These are phyloP conservation scores for Nematodospora anomalae DNA, from an alignment of 1,139 yeast genomes.

Conservation along the genomic window DNA sequence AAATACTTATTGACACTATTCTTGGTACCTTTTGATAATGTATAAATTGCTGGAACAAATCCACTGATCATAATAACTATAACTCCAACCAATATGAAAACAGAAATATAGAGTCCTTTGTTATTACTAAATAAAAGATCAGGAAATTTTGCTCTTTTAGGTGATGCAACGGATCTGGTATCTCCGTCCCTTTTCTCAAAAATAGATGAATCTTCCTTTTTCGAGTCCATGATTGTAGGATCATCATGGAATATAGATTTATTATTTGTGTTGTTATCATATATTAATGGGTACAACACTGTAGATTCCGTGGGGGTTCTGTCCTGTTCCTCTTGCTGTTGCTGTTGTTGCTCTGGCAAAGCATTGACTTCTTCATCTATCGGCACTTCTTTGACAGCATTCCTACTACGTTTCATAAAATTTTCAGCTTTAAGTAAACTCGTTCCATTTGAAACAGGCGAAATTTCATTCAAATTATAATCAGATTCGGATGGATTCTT, in stretches of 20 bases:
- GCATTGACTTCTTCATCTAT: slow-evolving; percentile 1
- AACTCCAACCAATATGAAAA: slow-evolving; percentile 12
- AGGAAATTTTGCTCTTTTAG: neutral
- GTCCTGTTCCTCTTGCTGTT: neutral
- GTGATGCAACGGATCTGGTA: slow-evolving; percentile 1
- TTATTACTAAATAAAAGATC: slow-evolving; percentile 1
- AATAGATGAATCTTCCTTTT: slow-evolving; percentile 1
- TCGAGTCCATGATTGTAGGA: neutral
- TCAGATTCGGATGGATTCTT: slow-evolving; percentile 12
- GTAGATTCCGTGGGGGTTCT: slow-evolving; percentile 2
- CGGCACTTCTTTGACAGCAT: neutral
- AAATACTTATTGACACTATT: slow-evolving; percentile 21
- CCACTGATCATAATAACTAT: slow-evolving; percentile 19
- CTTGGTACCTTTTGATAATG: slow-evolving; percentile 24
- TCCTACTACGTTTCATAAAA: neutral
- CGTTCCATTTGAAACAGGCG: slow-evolving; percentile 17
- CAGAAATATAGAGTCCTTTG: slow-evolving; percentile 1
- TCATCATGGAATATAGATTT: slow-evolving; percentile 6
- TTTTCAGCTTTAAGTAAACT: slow-evolving; percentile 2
- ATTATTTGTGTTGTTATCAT: neutral
- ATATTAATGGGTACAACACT: slow-evolving; percentile 5
- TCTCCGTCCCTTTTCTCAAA: neutral
- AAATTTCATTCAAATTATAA: slow-evolving; percentile 17
- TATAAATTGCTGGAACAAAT: slow-evolving; percentile 23
- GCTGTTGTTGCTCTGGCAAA: neutral